Conservation (phyloP, 805 yeast species). For the Wickerhamomyces queroliae region DNA sequence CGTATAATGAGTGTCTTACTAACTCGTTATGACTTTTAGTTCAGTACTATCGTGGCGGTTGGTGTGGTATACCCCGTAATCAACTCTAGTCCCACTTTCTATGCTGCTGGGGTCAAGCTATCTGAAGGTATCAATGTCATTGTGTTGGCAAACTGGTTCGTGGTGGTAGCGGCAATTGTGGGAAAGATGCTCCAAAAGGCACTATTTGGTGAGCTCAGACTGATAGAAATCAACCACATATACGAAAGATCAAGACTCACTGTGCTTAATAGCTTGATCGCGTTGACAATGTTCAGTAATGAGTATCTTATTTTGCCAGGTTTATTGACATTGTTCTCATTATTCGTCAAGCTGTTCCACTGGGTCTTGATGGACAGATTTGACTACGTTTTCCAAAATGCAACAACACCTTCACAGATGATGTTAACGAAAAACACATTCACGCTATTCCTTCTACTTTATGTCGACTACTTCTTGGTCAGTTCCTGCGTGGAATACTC, state of each 20-base stretch:
- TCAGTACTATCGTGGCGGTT: slow-evolving; percentile 30
- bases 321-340: slow-evolving; percentile 31
- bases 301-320: slow-evolving; percentile 40
- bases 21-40: slow-evolving; percentile 15
- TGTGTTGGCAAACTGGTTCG: slow-evolving; percentile 37
- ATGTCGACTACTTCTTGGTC: slow-evolving; percentile 47
- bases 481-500: slow-evolving; percentile 44
- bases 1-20: no score
- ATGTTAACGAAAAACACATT: slow-evolving; percentile 36
- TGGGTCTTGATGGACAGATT: slow-evolving; percentile 55
- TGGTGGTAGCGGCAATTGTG: slow-evolving; percentile 29
- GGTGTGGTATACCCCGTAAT: slow-evolving; percentile 33
- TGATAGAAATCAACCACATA: slow-evolving; percentile 71
- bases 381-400: slow-evolving; percentile 41
- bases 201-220: slow-evolving; percentile 70
- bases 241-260: slow-evolving; percentile 62
- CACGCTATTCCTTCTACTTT: slow-evolving; percentile 37
- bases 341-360: slow-evolving; percentile 65
- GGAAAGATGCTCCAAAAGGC: slow-evolving; percentile 46
- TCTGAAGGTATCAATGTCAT: slow-evolving; percentile 43
- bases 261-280: slow-evolving; percentile 55
- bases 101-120: slow-evolving; percentile 39
- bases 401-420: slow-evolving; percentile 26
- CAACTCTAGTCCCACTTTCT: slow-evolving; percentile 36
- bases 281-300: slow-evolving; percentile 46